Percentiles rank a stretch among this genome's conserved stretches.
Evolutionary conservation across 352 stramenopile species (phyloP).

Genomic region (Peronosclerospora sorghi): DNA sequence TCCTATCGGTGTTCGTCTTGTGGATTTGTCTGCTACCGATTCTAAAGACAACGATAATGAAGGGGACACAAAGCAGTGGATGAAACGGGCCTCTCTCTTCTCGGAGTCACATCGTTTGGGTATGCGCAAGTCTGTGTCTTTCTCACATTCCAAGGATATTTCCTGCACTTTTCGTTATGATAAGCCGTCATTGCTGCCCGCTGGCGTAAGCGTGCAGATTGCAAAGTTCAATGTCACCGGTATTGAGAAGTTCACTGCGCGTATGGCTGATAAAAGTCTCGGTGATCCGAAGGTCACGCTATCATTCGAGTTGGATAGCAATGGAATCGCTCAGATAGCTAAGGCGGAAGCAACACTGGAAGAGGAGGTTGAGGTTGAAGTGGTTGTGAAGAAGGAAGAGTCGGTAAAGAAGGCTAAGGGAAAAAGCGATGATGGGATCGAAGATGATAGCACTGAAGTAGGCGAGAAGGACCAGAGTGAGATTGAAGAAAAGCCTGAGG

Average conservation of each 20-base stretch:
- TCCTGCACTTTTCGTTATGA: constrained; percentile 88
- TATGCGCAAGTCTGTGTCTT: constrained; percentile 91
- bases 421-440: constrained; percentile 20
- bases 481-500: constrained; percentile 24
- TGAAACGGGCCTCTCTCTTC: constrained; percentile 89
- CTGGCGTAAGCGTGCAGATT: constrained; percentile 61
- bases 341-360: constrained; percentile 90
- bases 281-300: constrained; percentile 89
- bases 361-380: constrained; percentile 65
- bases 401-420: constrained; percentile 39
- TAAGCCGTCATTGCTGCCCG: constrained; percentile 70
- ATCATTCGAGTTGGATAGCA: constrained; percentile 89
- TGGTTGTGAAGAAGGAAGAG: constrained; percentile 52
- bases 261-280: constrained; percentile 85
- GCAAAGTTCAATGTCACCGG: constrained; percentile 89
- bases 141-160: constrained; percentile 88
- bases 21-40: constrained; percentile 52
- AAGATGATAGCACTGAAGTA: constrained; percentile 19
- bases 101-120: constrained; percentile 74
- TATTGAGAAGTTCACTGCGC: constrained; percentile 80
- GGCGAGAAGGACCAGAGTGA: constrained; percentile 33
- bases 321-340: constrained; percentile 83
- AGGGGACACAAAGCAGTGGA: constrained; percentile 71
- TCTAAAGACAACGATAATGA: constrained; percentile 36
- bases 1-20: constrained; percentile 77